Conservation (phyloP, 495 filamentous ascomycete species). For the Penicillium paxilli region DNA sequence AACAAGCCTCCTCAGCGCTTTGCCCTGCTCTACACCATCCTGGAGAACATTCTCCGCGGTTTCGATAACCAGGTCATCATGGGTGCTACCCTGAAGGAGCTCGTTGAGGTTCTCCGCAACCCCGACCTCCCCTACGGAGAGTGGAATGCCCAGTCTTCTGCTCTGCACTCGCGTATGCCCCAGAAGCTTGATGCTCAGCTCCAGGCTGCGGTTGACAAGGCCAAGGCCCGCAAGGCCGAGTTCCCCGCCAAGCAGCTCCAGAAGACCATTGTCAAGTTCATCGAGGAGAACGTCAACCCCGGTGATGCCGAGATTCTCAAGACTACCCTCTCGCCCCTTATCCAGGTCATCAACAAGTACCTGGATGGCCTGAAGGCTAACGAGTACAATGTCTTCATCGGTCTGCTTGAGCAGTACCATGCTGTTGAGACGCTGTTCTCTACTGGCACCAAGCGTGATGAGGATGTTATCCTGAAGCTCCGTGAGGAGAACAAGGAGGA, state of each 20-base stretch:
- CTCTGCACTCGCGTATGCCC: slow-evolving; percentile 94
- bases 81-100: slow-evolving; percentile 80
- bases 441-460: slow-evolving; percentile 78
- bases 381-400: slow-evolving; percentile 80
- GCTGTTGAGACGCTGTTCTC: slow-evolving; percentile 86
- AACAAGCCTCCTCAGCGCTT: slow-evolving; percentile 92
- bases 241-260: slow-evolving; percentile 89
- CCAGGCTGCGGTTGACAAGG: slow-evolving; percentile 79
- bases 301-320: slow-evolving; percentile 70
- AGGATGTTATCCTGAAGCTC: slow-evolving; percentile 91
- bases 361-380: slow-evolving; percentile 86
- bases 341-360: slow-evolving; percentile 80
- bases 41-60: slow-evolving; percentile 87
- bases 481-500: slow-evolving; percentile 96
- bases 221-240: slow-evolving; percentile 71
- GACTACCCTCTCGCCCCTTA: slow-evolving; percentile 72
- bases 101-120: slow-evolving; percentile 86
- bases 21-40: slow-evolving; percentile 68
- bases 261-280: slow-evolving; percentile 82
- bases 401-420: slow-evolving; percentile 75
- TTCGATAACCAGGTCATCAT: slow-evolving; percentile 99
- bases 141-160: slow-evolving; percentile 92
- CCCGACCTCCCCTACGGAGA: slow-evolving; percentile 93
- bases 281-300: slow-evolving; percentile 79
- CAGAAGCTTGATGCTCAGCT: slow-evolving; percentile 83